Conservation (phyloP, 345 rosid genomes). For the Gossypium herbaceum region DNA sequence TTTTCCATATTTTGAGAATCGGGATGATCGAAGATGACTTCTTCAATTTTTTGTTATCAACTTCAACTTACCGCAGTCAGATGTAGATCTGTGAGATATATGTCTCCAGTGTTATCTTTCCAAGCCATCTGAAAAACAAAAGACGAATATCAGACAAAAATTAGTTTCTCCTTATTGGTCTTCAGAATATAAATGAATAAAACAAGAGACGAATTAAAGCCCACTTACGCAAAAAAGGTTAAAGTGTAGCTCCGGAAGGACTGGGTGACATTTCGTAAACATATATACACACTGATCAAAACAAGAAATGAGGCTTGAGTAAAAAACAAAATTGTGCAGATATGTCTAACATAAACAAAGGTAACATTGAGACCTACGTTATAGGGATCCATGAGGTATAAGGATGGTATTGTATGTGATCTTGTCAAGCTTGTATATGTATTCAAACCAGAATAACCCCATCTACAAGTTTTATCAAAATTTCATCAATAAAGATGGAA, state of each 20-base stretch:
- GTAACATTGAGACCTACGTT: conserved; percentile 51
- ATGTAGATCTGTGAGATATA: conserved; percentile 89
- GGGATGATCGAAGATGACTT: neutral
- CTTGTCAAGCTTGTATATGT: conserved; percentile 92
- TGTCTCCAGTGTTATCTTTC: conserved; percentile 84
- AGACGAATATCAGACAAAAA: neutral
- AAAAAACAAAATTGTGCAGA: neutral
- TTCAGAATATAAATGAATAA: conserved; percentile 3
- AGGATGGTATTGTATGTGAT: conserved; percentile 87
- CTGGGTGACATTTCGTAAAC: conserved; percentile 85
- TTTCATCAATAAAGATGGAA: conserved; percentile 12
- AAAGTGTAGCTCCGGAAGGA: conserved; percentile 76
- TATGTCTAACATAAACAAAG: conserved; percentile 11
- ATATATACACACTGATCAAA: conserved; percentile 72
- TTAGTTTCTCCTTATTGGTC: neutral
- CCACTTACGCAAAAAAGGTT: conserved; percentile 88
- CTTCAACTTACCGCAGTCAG: conserved; percentile 71
- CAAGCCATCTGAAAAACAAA: conserved; percentile 65
- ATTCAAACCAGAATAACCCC: conserved; percentile 82
- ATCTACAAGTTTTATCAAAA: conserved; percentile 40
- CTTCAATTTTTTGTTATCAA: neutral
- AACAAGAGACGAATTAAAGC: conserved; percentile 11
- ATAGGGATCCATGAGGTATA: conserved; percentile 99
- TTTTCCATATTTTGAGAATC: neutral
- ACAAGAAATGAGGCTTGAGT: conserved; percentile 13